Evolutionary conservation across 2,329 filamentous ascomycete genomes (phyloP).

Genomic region (Beauveria scarabaeidicola): DNA sequence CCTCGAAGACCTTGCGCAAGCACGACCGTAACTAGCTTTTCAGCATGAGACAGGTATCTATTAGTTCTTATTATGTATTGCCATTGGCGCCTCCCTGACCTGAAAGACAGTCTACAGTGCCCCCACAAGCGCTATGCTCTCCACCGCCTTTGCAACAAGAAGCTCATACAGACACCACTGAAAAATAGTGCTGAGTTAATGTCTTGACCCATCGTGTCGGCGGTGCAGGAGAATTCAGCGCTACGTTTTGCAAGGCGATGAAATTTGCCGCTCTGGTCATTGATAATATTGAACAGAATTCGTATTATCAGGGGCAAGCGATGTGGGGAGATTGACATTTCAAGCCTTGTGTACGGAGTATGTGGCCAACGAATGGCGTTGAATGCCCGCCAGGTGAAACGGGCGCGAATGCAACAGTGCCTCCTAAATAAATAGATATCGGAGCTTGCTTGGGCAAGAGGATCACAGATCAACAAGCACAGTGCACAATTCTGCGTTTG

Average conservation of each 20-base stretch:
- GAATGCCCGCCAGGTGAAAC: constrained; percentile 4
- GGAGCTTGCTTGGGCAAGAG: neutral
- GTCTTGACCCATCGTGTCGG: neutral
- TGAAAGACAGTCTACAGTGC: neutral
- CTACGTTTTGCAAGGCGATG: neutral
- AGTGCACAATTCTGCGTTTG: neutral
- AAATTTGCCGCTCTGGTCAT: neutral
- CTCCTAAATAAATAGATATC: neutral
- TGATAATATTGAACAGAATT: neutral
- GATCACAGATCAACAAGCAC: constrained; percentile 6
- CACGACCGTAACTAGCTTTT: neutral
- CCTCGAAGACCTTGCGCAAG: neutral
- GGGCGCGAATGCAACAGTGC: neutral
- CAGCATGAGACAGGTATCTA: neutral
- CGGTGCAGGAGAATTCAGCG: neutral
- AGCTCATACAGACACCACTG: too few relatives aligned
- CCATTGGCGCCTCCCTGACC: neutral
- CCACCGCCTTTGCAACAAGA: neutral
- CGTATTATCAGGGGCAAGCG: neutral
- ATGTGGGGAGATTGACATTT: neutral
- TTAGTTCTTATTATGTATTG: neutral
- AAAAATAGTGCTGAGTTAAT: too few relatives aligned
- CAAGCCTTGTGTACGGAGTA: neutral
- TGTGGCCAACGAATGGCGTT: neutral
- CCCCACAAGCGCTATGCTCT: neutral